Evolutionary conservation across 371 early-diverging fungal genomes (phyloP), one percentile per base, ranked within the genome.

Genomic region (Apophysomyces variabilis): DNA sequence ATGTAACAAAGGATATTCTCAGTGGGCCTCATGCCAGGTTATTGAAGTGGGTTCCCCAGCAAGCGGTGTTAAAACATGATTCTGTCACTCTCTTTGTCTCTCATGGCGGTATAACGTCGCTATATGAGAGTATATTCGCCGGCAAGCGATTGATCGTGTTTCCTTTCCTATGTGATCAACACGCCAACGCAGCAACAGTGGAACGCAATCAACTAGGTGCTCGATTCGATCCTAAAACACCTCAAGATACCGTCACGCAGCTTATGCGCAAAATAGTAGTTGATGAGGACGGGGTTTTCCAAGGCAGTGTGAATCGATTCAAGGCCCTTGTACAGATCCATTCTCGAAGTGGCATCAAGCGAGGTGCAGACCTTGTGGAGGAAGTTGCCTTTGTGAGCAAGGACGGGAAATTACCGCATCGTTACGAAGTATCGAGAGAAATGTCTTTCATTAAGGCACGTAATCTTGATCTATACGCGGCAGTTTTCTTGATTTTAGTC

Each of bases 121-220:
- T 76, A 5, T 68, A 72, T 43, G 83, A 83, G 63, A 62, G 71
- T 0, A 44, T 77, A 8, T 77, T 67, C 43, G 64, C 68, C 57
- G 75, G 77, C 0, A 69, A 65, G 9, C 75, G 70, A 5, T 58
- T 78, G 26, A 41, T 77, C 4, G 57, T 71, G 5, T 62, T 68
- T 37, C 80, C 80, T 7, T 77, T 76, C 45, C 71, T 73, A 35
- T 74, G 74, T 5, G 83, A 83, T 50, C 80, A 80, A 54, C 68
- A 68, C 12, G 44, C 44, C 3, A 76, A 76, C 43, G 66, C 72
- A n/a, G 16, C 21, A 26, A 50, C 8, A 5, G 21, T 50, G 9
- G 54, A 50, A 21, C 54, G 21, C 16, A 50, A 21, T 6, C 16
- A 50, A 18, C 21, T 50, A 7, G 54, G 54, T 11, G 21, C 21